Evolutionary conservation across 352 stramenopile species (phyloP).

Genomic region (Globisporangium sylvaticum): DNA sequence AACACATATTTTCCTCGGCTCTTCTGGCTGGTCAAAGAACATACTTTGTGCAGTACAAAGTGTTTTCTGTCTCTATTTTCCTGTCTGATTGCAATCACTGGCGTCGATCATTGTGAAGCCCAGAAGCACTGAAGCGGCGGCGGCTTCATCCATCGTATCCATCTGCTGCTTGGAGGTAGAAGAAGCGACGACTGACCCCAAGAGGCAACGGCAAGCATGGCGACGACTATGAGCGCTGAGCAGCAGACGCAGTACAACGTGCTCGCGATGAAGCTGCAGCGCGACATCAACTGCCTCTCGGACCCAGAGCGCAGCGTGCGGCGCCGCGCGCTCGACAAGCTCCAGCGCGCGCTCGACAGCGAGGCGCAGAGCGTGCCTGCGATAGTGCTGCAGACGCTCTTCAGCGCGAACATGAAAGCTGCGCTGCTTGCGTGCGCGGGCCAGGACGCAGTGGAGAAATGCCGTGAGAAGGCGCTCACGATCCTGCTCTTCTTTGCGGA

Average conservation of each 20-base stretch:
- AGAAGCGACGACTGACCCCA: too few relatives aligned
- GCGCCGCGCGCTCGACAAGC: constrained; percentile 67
- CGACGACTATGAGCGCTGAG: constrained; percentile 34
- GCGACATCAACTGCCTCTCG: constrained; percentile 75
- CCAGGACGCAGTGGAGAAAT: constrained; percentile 68
- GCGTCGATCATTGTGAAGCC: too few relatives aligned
- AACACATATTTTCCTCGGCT: too few relatives aligned
- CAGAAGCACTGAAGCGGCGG: too few relatives aligned
- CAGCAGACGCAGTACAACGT: constrained; percentile 51
- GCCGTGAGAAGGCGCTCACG: constrained; percentile 60
- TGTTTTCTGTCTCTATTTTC: too few relatives aligned
- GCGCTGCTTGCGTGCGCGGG: constrained; percentile 47
- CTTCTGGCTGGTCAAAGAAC: too few relatives aligned
- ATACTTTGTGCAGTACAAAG: too few relatives aligned
- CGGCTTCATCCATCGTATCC: too few relatives aligned
- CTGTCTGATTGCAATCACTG: too few relatives aligned
- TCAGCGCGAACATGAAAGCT: constrained; percentile 36
- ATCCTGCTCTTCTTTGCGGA: constrained; percentile 61
- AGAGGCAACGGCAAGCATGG: not conserved
- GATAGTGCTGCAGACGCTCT: constrained; percentile 40
- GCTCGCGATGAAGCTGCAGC: constrained; percentile 79
- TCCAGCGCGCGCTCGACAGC: constrained; percentile 46
- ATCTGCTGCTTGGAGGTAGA: too few relatives aligned
- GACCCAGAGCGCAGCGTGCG: constrained; percentile 70
- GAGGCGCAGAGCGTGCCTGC: constrained; percentile 34